These are phyloP conservation scores for Crithidia fasciculata DNA, from an alignment of 208 protist genomes.

Conservation along the genomic window DNA sequence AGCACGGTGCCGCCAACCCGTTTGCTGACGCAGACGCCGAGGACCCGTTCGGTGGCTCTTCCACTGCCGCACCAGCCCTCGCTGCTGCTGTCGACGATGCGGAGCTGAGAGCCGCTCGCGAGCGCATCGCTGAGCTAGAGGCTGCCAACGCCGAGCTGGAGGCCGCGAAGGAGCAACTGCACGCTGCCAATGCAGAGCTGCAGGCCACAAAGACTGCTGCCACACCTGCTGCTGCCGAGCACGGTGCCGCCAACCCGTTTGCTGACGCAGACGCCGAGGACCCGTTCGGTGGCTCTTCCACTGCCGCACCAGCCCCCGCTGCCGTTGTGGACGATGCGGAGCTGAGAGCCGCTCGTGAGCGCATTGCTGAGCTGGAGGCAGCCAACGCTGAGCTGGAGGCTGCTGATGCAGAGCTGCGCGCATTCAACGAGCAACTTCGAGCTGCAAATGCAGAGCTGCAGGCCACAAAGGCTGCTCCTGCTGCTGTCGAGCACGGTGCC, in stretches of 20 bases:
- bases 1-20: background rate
- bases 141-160: conserved; percentile 1
- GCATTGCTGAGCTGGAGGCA: conserved; percentile 19
- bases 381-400: conserved; percentile 8
- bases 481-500: background rate
- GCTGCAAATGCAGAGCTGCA: background rate
- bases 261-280: conserved; percentile 14
- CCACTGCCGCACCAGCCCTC: background rate
- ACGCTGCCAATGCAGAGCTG: background rate
- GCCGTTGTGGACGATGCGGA: conserved; percentile 1
- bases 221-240: background rate
- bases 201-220: background rate
- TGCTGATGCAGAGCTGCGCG: conserved; percentile 5
- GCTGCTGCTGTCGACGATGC: background rate
- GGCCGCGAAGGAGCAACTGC: conserved; percentile 8
- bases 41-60: conserved; percentile 5
- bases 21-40: conserved; percentile 1
- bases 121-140: conserved; percentile 3
- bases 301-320: background rate
- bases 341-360: conserved; percentile 20
- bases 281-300: conserved; percentile 2
- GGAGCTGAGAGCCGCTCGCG: conserved; percentile 2
- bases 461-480: background rate
- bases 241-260: conserved; percentile 24
- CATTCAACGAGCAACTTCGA: background rate